These are phyloP conservation scores for Ehretia macrophylla DNA, from an alignment of 257 asterid species.

Conservation along the genomic window DNA sequence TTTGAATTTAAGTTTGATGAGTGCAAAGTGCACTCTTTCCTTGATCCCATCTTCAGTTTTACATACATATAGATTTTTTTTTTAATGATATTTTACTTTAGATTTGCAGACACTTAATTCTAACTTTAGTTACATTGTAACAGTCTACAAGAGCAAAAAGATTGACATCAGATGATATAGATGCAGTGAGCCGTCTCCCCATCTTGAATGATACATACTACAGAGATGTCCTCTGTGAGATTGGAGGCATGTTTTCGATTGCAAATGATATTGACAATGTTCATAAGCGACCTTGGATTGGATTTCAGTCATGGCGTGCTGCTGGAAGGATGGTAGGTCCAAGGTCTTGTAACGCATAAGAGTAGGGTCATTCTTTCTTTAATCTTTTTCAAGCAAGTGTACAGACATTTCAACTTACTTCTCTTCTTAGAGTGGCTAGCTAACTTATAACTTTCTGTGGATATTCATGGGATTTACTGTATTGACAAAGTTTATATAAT, in stretches of 20 bases:
- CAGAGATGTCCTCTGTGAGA: slow-evolving; percentile 82
- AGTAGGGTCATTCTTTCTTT: not conserved
- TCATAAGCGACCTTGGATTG: slow-evolving; percentile 97
- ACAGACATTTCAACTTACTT: not conserved
- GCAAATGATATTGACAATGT: slow-evolving; percentile 80
- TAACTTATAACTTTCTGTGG: not conserved
- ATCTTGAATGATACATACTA: slow-evolving; percentile 73
- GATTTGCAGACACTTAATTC: slow-evolving; percentile 8
- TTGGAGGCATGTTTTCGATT: slow-evolving; percentile 92
- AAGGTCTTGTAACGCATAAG: slow-evolving; percentile 1
- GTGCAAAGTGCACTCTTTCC: not conserved
- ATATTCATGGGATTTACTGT: slow-evolving; percentile 1
- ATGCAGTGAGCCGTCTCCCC: slow-evolving; percentile 87
- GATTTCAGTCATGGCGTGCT: slow-evolving; percentile 99
- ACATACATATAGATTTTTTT: too few species aligned
- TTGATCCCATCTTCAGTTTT: not conserved
- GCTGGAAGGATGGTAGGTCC: slow-evolving; percentile 74
- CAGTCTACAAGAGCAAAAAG: slow-evolving; percentile 71
- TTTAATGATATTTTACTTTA: not conserved
- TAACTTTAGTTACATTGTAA: slow-evolving; percentile 24
- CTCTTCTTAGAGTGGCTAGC: not conserved
- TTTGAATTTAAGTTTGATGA: not conserved
- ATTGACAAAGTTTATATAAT: slow-evolving; percentile 3
- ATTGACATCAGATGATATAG: slow-evolving; percentile 87
- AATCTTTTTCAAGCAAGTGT: not conserved